These are phyloP conservation scores for Davidsoniella neocaledoniae DNA, from an alignment of 2,329 filamentous ascomycete genomes.

Conservation along the genomic window DNA sequence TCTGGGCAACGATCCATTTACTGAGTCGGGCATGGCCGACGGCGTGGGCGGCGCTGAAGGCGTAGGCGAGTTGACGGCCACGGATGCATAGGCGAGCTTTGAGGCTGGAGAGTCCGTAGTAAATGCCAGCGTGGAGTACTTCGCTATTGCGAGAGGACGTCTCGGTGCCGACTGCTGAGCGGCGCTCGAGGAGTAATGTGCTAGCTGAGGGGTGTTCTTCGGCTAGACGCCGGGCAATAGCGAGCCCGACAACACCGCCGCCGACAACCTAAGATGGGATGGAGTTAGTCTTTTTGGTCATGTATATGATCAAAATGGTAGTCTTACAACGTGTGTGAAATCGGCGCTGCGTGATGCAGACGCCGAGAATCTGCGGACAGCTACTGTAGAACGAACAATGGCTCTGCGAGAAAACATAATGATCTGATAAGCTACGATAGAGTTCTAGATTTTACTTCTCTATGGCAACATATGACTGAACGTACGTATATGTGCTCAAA, in stretches of 20 bases:
- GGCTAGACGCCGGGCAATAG: conserved; percentile 58
- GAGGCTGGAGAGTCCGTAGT: conserved; percentile 60
- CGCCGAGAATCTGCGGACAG: conserved; percentile 20
- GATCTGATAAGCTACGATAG: neutral
- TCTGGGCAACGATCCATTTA: conserved; percentile 93
- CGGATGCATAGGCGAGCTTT: conserved; percentile 72
- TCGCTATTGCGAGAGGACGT: conserved; percentile 85
- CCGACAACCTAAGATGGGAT: conserved; percentile 32
- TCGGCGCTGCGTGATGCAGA: conserved; percentile 21
- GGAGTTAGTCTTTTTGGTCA: neutral
- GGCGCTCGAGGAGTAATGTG: conserved; percentile 68
- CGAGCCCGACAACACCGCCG: conserved; percentile 57
- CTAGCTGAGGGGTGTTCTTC: conserved; percentile 37
- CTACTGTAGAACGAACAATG: neutral
- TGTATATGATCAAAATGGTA: neutral
- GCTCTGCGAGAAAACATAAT: neutral
- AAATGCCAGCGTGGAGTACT: conserved; percentile 90
- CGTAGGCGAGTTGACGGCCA: conserved; percentile 64
- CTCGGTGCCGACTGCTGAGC: conserved; percentile 55
- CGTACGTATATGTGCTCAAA: neutral
- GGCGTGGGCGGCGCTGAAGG: conserved; percentile 47
- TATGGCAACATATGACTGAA: neutral
- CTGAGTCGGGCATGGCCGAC: conserved; percentile 62
- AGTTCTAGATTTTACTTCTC: neutral
- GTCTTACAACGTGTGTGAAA: conserved; percentile 30